phyloP scores from a whole-genome alignment of 768 basidiomycete genomes.

The Fomitopsis pulvina region DNA sequence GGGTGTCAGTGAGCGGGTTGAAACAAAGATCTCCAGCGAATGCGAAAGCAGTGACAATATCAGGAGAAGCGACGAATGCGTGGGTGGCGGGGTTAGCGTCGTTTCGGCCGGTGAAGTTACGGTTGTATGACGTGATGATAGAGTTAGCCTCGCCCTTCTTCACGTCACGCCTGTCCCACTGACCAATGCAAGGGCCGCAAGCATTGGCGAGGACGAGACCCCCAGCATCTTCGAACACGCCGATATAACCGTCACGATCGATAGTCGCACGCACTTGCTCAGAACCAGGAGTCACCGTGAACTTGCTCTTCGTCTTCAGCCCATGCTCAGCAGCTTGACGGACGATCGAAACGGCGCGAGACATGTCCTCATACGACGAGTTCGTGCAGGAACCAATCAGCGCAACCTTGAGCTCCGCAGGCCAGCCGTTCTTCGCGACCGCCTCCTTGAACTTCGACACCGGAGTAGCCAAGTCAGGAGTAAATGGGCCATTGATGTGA shows the following conservation, averaged over 20 bases:
- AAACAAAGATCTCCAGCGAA: constrained; percentile 93
- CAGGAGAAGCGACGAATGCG: constrained; percentile 90
- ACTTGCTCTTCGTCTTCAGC: constrained; percentile 83
- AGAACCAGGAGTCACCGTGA: constrained; percentile 97
- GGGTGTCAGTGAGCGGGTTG: constrained; percentile 91
- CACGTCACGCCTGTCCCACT: constrained; percentile 97
- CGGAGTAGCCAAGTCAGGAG: constrained; percentile 98
- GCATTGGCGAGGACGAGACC: constrained; percentile 96
- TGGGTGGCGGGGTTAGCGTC: constrained; percentile 99
- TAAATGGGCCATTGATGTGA: constrained; percentile 99
- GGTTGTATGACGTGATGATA: constrained; percentile 99
- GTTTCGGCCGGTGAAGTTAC: constrained; percentile 99
- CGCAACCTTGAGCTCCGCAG: constrained; percentile 91
- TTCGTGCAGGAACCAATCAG: constrained; percentile 99
- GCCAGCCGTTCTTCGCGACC: constrained; percentile 95
- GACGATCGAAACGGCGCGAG: constrained; percentile 92
- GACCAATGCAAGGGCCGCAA: constrained; percentile 98
- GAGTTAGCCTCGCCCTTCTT: constrained; percentile 97
- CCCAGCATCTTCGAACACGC: constrained; percentile 79
- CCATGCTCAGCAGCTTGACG: constrained; percentile 85
- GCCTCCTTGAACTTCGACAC: constrained; percentile 91
- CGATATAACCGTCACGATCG: constrained; percentile 91
- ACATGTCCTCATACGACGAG: constrained; percentile 99
- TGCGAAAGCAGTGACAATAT: constrained; percentile 94
- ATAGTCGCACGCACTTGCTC: constrained; percentile 99